These are phyloP conservation scores for Eremothecium sinecaudum DNA, from an alignment of 1,139 yeast species.

Conservation along the genomic window DNA sequence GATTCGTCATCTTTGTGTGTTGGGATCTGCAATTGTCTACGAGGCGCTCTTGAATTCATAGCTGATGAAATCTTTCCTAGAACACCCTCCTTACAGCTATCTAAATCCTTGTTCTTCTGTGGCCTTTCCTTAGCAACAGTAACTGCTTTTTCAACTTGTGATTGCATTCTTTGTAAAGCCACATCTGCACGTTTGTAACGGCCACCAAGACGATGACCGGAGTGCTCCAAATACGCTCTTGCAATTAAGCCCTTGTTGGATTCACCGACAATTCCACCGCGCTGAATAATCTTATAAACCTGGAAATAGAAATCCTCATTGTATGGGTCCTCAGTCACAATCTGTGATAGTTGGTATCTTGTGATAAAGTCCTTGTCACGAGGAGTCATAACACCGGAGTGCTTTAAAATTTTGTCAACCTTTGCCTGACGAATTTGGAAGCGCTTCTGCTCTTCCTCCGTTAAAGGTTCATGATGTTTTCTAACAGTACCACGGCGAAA, in stretches of 20 bases:
- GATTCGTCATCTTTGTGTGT: constrained; percentile 43
- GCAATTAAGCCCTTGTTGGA: constrained; percentile 58
- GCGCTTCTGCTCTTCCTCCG: constrained; percentile 46
- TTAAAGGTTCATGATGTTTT: constrained; percentile 30
- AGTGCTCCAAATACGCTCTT: constrained; percentile 87
- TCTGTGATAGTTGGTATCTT: constrained; percentile 86
- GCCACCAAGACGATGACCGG: constrained; percentile 86
- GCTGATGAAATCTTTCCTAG: constrained; percentile 80
- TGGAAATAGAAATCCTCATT: constrained; percentile 95
- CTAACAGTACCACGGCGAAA: constrained; percentile 23
- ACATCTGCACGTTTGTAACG: constrained; percentile 85
- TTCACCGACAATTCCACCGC: constrained; percentile 37
- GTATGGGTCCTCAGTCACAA: constrained; percentile 94
- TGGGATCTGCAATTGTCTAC: constrained; percentile 70
- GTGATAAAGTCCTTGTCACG: constrained; percentile 94
- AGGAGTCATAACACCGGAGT: constrained; percentile 92
- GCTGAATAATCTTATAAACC: constrained; percentile 78
- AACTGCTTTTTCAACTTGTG: constrained; percentile 94
- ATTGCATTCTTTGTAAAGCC: constrained; percentile 96
- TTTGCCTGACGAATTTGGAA: constrained; percentile 67
- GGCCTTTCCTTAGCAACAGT: constrained; percentile 88
- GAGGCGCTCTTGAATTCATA: constrained; percentile 69
- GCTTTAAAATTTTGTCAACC: constrained; percentile 67
- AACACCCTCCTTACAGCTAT: constrained; percentile 75
- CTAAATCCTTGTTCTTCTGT: constrained; percentile 43